Conservation (phyloP, 1,284 basidiomycete genomes). For the Fomitopsis palustris region DNA sequence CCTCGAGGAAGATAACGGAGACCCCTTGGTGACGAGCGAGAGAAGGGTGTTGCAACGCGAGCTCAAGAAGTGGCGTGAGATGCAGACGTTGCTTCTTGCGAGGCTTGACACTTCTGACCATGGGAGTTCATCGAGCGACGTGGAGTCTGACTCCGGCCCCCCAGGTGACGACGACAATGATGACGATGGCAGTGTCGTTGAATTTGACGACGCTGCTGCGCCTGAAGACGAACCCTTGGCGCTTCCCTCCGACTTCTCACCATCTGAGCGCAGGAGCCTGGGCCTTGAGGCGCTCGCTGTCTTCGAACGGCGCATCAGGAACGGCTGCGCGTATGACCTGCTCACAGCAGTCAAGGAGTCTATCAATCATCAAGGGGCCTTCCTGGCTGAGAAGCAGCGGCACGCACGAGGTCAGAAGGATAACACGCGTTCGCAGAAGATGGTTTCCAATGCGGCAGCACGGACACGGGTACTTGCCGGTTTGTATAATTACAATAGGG, state of each 20-base stretch:
- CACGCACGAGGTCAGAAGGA: background rate
- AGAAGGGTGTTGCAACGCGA: background rate
- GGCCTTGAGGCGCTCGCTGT: background rate
- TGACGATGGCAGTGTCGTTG: too few species aligned
- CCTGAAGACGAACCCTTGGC: background rate
- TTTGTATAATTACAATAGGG: background rate
- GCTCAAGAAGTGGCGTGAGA: background rate
- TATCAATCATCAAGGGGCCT: background rate
- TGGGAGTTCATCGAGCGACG: too few species aligned
- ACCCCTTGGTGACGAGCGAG: background rate
- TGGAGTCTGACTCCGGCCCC: too few species aligned
- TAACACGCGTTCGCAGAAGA: background rate
- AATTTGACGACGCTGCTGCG: too few species aligned
- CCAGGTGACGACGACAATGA: too few species aligned
- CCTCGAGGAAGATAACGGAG: background rate
- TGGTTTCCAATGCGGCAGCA: background rate
- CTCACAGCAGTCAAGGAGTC: background rate
- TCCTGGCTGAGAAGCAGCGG: background rate
- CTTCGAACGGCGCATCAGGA: background rate
- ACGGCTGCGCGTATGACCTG: background rate
- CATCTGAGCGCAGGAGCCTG: background rate
- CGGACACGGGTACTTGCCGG: background rate
- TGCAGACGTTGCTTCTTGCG: background rate
- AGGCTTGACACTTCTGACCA: background rate
- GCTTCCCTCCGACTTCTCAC: background rate